Evolutionary conservation across 2,329 filamentous ascomycete species (phyloP).

Genomic region (Scedosporium aurantiacum): DNA sequence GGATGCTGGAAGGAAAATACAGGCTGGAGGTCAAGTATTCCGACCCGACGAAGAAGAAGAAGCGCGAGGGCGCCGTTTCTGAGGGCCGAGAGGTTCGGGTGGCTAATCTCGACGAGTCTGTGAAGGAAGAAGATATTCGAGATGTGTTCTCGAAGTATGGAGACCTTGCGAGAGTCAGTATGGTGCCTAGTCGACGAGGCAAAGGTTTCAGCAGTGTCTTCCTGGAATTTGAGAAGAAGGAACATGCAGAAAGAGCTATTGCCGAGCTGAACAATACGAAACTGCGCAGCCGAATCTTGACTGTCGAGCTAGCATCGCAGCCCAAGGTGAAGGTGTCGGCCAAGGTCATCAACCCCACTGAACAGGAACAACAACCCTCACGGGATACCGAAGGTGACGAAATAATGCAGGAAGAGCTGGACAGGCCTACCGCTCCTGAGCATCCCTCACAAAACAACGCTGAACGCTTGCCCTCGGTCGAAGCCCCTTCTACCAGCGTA

Average conservation of each 20-base stretch:
- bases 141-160: slow-evolving; percentile 68
- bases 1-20: slow-evolving; percentile 54
- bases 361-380: slow-evolving; percentile 32
- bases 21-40: slow-evolving; percentile 73
- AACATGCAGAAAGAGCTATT: slow-evolving; percentile 55
- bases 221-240: slow-evolving; percentile 61
- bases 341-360: slow-evolving; percentile 41
- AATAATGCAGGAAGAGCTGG: slow-evolving; percentile 20
- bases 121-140: slow-evolving; percentile 57
- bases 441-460: slow-evolving; percentile 32
- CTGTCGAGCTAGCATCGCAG: slow-evolving; percentile 46
- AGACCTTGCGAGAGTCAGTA: slow-evolving; percentile 57
- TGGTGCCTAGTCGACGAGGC: slow-evolving; percentile 45
- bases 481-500: background rate
- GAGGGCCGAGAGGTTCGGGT: slow-evolving; percentile 83
- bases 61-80: slow-evolving; percentile 67
- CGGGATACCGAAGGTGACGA: slow-evolving; percentile 15
- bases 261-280: slow-evolving; percentile 60
- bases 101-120: slow-evolving; percentile 51
- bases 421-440: slow-evolving; percentile 17
- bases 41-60: slow-evolving; percentile 66
- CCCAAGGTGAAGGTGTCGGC: slow-evolving; percentile 10
- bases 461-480: background rate
- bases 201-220: slow-evolving; percentile 70
- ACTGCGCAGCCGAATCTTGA: slow-evolving; percentile 55